Base-by-base conservation (phyloP, 768 basidiomycete species). In the Panaeolus cyanescens region DNA sequence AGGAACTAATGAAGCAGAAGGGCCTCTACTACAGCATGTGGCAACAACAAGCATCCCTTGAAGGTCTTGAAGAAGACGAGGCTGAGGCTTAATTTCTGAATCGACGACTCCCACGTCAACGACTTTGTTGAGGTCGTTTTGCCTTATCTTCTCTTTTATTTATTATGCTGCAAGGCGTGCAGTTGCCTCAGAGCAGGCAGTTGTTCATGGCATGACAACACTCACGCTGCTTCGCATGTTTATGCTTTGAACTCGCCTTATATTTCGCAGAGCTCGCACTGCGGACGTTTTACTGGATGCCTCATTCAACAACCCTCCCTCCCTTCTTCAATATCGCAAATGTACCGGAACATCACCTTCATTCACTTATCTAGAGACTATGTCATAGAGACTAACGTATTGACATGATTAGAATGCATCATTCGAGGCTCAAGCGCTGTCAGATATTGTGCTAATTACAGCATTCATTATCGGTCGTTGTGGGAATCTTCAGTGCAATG, bases 11-110 rank as follows among this genome's bases (percentile, higher is more conserved):
- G 73, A 84, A 79, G 22, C 74, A 74, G 13, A 85, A 85, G 13
- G 91, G 92, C 1, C 69, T 94, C 60, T 95, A 95, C 71, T 76
- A 85, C 62, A 83, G 85, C 62, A 92, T 95, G 91, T 95, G 93
- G 93, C 75, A 83, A 54, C 84, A 90, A 70, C 92, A 95, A 68
- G 85, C 85, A 3, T 75, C 75, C 73, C 74, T 73, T 66, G 80
- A 82, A 55, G 70, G 70, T 1, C 54, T 67, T 39, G 70, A 68
- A 32, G 64, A 65, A 34, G 33, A 54, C 6, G 45, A 50, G 12
- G 10, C 25, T 4, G 45, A 28, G 25, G 45, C 45, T 30, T 50
- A 50, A 20, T 10, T 22, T 30, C 5, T n/a, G n/a, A n/a, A n/a
- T n/a, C n/a, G n/a, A n/a, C n/a, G n/a, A n/a, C n/a, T n/a, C n/a